Evolutionary conservation across 805 yeast species (phyloP), one percentile per base, ranked within the genome.

Genomic region (Lipomyces japonicus): DNA sequence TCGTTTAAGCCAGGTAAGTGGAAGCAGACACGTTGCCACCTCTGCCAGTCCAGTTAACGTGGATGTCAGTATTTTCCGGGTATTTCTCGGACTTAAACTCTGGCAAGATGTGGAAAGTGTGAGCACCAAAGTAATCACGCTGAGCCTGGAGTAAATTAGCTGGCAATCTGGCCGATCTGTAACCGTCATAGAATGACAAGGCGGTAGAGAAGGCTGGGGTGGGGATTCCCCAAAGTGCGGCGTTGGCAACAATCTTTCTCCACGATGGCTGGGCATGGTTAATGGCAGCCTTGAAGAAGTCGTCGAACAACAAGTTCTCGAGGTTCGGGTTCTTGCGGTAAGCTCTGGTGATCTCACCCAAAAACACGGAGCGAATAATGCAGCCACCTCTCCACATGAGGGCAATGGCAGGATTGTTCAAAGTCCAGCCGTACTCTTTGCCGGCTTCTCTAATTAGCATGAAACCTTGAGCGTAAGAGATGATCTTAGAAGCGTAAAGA

Each of bases 371-470:
- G 81, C 97, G 87, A 76, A 91, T 91, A 74, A 91, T 91, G 81
- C 98, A 91, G 66, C 98, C 98, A 78, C 98, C 98, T 81, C 98
- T 84, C 98, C 98, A 91, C 97, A 91, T 91, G 67, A 93, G 81
- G 64, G 97, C 97, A 66, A 93, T 93, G 54, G 95, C 93, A 65
- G 97, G 96, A 82, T 87, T 86, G 84, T 91, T 93, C 71, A 91
- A 80, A 74, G 86, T 82, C 98, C 98, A 91, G 68, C 83, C 83
- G 80, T 88, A 91, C 72, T 88, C 95, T 75, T 80, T 84, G 63
- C 96, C 97, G 64, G 97, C 97, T 75, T 91, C 96, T 73, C 95
- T 87, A 76, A 91, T 89, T 71, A 91, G 81, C 97, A 91, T 93
- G 86, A 91, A 91, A 72, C 98, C 98, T 79, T 91, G 98, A 63